Evolutionary conservation across 345 rosid species (phyloP), one percentile per base, ranked within the genome.

Genomic region (Psidium guajava): DNA sequence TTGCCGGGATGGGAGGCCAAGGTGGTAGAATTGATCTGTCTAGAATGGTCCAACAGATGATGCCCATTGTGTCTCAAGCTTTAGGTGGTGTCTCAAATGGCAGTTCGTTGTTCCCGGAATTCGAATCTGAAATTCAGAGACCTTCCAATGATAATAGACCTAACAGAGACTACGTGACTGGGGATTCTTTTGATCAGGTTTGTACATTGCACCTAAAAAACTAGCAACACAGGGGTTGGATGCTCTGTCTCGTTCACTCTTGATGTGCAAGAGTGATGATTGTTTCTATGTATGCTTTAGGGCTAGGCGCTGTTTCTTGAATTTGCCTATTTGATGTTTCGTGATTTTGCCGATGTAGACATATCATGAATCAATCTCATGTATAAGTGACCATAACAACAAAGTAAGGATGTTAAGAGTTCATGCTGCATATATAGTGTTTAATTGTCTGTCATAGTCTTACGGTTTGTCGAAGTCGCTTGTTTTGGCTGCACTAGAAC

Each of bases 11-110:
- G 75, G 94, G 92, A 55, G 89, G 92, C 69, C 93, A 90, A 51
- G 93, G 87, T 82, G 93, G 93, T 6, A 92, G 98, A 81, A 52
- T 94, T 84, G 99, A 95, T 90, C 88, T 95, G 87, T 94, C 99
- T 27, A 92, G 91, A 86, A 94, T 97, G 95, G 90, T 97, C 56
- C 99, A 93, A 84, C 98, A 93, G 88, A 95, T 97, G 99, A 95
- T 97, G 99, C 99, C 98, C 54, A 89, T 94, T 75, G 98, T 97
- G 85, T 94, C 99, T 52, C 98, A 92, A 89, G 98, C 96, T 82
- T 91, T 97, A 52, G 90, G 89, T 52, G 89, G 87, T 84, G 95
- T 93, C 57, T 42, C 88, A 28, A 75, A 87, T 83, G 83, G 87
- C 83, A 40, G 89, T 55, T 89, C 82, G 42, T 82, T 89, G 50